phyloP scores from a whole-genome alignment of 2,329 filamentous ascomycete species.

The Pleomassaria siparia region DNA sequence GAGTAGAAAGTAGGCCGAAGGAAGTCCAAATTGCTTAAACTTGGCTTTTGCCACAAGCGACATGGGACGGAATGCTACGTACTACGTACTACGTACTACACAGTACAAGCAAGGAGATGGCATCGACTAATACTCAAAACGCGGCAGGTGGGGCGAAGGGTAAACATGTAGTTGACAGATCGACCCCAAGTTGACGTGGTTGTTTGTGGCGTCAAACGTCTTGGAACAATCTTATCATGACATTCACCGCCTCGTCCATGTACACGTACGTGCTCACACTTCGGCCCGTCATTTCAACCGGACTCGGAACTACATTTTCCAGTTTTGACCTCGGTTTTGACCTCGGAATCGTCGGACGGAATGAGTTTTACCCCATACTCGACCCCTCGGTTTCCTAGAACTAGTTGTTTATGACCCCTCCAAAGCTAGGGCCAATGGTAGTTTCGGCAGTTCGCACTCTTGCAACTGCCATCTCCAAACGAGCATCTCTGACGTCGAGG shows the following conservation, averaged over 20 bases:
- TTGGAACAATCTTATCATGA: constrained; percentile 21
- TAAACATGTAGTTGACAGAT: no score
- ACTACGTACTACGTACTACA: no score
- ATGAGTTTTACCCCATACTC: not conserved
- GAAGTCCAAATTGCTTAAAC: no score
- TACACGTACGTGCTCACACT: not conserved
- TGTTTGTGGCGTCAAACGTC: no score
- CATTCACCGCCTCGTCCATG: constrained; percentile 13
- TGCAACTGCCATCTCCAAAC: constrained; percentile 6
- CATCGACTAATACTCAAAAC: no score
- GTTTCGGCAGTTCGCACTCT: constrained; percentile 27
- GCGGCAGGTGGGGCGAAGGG: no score
- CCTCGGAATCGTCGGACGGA: no score
- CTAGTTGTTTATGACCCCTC: constrained; percentile 24
- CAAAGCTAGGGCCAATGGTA: constrained; percentile 1
- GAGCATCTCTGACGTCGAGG: constrained; percentile 9
- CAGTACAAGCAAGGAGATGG: no score
- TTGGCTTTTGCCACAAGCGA: no score
- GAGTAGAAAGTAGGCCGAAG: no score
- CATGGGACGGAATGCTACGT: no score
- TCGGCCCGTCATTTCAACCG: constrained; percentile 14
- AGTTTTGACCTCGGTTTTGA: not conserved
- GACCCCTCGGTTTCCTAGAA: not conserved
- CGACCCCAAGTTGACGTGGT: no score
- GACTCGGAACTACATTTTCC: not conserved